Percentiles rank a stretch among this genome's conserved stretches.
These are phyloP conservation scores for Rosa hybrid DNA, from an alignment of 331 rosid species.

Conservation along the genomic window DNA sequence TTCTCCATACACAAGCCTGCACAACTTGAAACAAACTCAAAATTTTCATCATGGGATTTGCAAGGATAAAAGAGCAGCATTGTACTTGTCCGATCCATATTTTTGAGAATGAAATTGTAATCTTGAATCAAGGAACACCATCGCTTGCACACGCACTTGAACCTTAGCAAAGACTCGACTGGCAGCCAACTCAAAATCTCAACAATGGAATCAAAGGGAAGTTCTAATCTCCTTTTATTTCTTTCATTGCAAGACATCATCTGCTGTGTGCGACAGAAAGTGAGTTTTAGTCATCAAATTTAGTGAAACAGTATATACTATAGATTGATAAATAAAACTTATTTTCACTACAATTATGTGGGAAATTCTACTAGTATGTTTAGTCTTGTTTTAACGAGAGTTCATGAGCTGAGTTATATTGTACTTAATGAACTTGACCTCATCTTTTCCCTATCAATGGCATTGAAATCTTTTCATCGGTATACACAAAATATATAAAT, in stretches of 20 bases:
- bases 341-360: not conserved
- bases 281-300: too few relatives aligned
- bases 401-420: too few relatives aligned
- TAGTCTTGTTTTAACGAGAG: not conserved
- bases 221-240: not conserved
- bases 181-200: conserved; percentile 20
- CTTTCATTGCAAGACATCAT: conserved; percentile 2
- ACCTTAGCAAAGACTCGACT: conserved; percentile 4
- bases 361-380: not conserved
- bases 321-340: too few relatives aligned
- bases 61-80: not conserved
- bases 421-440: too few relatives aligned
- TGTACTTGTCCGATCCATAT: not conserved
- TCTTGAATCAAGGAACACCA: conserved; percentile 13
- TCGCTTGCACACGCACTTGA: conserved; percentile 7
- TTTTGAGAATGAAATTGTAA: not conserved
- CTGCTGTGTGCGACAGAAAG: not conserved
- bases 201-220: not conserved
- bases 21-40: not conserved
- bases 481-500: too few relatives aligned
- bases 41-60: not conserved
- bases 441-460: not conserved
- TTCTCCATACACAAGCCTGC: not conserved
- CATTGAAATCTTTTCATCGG: not conserved
- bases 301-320: not conserved